Base-by-base conservation (phyloP, 225 moss, liverwort and hornwort genomes). In the Takakia lepidozioides region DNA sequence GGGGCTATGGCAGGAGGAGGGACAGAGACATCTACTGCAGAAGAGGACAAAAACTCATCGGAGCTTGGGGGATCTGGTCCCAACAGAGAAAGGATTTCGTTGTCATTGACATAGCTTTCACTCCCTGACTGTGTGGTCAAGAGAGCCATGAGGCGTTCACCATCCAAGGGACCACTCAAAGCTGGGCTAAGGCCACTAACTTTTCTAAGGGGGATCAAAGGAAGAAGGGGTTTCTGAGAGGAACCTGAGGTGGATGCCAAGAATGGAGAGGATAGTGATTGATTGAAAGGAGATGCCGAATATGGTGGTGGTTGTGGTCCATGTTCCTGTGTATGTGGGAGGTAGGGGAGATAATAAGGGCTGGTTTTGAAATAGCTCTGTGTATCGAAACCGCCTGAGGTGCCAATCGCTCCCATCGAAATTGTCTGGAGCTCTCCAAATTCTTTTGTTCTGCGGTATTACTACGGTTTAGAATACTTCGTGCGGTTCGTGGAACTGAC, bases 81-180 rank as follows among this genome's bases (percentile, higher is more conserved):
- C 37, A 72, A 68, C 51, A 72, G 39, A 47, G 66, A 66, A 26
- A 64, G 67, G 49, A 76, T 64, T 36, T 93, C 93, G 45, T 88
- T 88, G 21, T 83, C 77, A 58, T 58, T 63, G 26, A 62, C 73
- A 9, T 55, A 57, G 49, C 58, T 74, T 56, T 93, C 88, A 56
- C 73, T 66, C 45, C 79, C 68, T 53, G 89, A 88, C 50, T 86
- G 84, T 35, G 72, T 82, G 10, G 84, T 73, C 50, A 93, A 66
- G 18, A 93, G 78, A 48, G 86, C 76, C 83, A 93, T 93, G 26
- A 93, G 81, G 58, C 85, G 93, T 58, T 83, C 76, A 47, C 93
- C 93, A 72, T 93, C 89, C 49, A 89, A 59, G 43, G 88, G n/a
- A n/a, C n/a, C n/a, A n/a, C n/a, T 81, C 4, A 69, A 66, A 38